A percentile compares a stretch with the other conserved stretches of the same genome.
phyloP scores from a whole-genome alignment of 83 land plant genomes.

The Larix sibirica region DNA sequence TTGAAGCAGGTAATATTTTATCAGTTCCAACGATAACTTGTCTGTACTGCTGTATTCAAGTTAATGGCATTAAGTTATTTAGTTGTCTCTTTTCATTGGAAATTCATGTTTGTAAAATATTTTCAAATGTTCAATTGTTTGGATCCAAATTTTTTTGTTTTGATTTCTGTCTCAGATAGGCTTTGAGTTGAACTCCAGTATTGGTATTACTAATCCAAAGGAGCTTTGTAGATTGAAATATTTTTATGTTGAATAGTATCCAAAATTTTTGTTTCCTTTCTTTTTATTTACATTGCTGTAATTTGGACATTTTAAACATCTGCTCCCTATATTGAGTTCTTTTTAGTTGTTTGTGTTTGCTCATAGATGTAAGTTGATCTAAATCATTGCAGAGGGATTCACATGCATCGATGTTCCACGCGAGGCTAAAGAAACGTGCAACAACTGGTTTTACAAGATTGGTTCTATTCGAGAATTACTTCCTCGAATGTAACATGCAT shows the following conservation, averaged over 20 bases:
- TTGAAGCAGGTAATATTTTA: not conserved
- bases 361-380: not conserved
- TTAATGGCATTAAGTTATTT: not conserved
- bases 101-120: not conserved
- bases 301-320: not conserved
- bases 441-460: conserved; percentile 91
- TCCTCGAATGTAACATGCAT: conserved; percentile 74
- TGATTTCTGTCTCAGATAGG: not conserved
- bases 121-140: not conserved
- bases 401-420: conserved; percentile 48
- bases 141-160: not conserved
- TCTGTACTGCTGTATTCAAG: not conserved
- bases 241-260: not conserved
- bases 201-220: not conserved
- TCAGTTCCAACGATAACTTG: not conserved
- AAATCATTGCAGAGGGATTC: conserved; percentile 60
- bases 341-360: not conserved
- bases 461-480: conserved; percentile 81
- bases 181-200: not conserved
- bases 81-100: not conserved
- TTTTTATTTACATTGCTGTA: not conserved
- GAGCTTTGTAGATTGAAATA: not conserved
- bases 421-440: conserved; percentile 91
- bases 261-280: not conserved
- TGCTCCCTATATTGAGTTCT: not conserved